These are phyloP conservation scores for Trametes pubescens DNA, from an alignment of 1,284 basidiomycete species.

Conservation along the genomic window DNA sequence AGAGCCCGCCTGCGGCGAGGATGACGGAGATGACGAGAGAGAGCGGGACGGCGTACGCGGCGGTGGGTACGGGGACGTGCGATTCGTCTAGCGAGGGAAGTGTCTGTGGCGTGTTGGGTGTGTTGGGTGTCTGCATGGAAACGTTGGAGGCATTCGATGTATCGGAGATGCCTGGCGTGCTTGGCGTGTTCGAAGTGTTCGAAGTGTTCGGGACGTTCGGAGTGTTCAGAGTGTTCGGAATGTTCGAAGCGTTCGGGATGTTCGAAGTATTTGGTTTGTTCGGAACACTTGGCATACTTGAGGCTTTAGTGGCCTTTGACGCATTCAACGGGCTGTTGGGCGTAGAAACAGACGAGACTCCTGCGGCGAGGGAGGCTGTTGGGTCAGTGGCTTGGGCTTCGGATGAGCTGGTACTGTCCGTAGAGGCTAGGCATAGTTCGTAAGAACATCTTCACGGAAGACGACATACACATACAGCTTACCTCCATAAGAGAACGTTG, in stretches of 20 bases:
- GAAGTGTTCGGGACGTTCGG: too few species aligned
- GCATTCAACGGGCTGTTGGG: constrained; percentile 7
- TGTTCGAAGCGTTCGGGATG: too few species aligned
- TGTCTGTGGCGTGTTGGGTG: constrained; percentile 22
- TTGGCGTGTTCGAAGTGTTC: too few species aligned
- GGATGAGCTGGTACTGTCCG: not conserved
- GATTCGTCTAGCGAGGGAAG: constrained; percentile 40
- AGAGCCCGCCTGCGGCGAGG: constrained; percentile 46
- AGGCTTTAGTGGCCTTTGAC: too few species aligned
- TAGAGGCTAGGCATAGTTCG: not conserved
- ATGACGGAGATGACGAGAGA: constrained; percentile 52
- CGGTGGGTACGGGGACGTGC: constrained; percentile 46
- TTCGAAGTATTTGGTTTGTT: too few species aligned
- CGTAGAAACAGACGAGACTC: not conserved
- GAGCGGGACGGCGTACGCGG: constrained; percentile 55
- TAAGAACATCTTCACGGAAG: not conserved
- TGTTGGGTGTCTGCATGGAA: constrained; percentile 4
- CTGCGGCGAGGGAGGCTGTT: not conserved
- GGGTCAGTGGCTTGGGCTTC: not conserved
- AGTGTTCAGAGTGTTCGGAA: too few species aligned
- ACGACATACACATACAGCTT: constrained; percentile 32
- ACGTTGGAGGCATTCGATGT: constrained; percentile 3
- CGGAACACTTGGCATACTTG: too few species aligned
- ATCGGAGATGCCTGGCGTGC: constrained; percentile 3
- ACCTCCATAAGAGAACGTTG: constrained; percentile 53